Evolutionary conservation across 768 basidiomycete species (phyloP), one percentile per base, ranked within the genome.

Genomic region (Botryobasidium botryosum): DNA sequence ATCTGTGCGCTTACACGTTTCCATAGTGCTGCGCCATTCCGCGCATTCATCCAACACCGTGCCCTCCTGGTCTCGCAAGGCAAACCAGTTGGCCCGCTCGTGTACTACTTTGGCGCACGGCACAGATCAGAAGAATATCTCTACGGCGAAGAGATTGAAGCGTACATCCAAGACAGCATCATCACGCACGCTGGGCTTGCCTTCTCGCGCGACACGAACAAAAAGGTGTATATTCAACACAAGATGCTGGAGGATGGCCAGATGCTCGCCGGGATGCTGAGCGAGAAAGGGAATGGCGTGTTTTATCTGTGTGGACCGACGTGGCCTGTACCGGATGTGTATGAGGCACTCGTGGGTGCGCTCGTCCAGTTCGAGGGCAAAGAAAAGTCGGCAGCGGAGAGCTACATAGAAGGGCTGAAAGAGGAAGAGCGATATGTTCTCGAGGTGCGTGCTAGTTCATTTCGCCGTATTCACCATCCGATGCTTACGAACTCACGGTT

Each of bases 241-340:
- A 91, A 85, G 71, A 97, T 97, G 90, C 67, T 75, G 32, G 78
- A 92, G 57, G 88, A 99, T 59, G 81, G 81, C 15, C 71, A 74
- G 53, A 65, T 68, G 25, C 71, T 99, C 21, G 78, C 77, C 36
- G 63, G 71, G 50, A 77, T 85, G 74, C 63, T 97, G 45, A 66
- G 77, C 53, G 44, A 48, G 26, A 67, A 76, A 46, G 48, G 38
- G 13, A 12, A 12, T 35, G 88, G 86, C 26, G 83, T 77, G 38
- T 99, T 99, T 66, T 97, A 96, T 62, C 68, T 99, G 36, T 96
- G 94, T 59, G 92, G 92, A 23, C 94, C 92, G 29, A 97, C 92
- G 23, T 94, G 91, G 92, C 94, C 94, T n/a, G 92, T 97, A 18
- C 90, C 94, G 1, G 94, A 97, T 56, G 88, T 99, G 4, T 92